Evolutionary conservation across 306 rosid species (phyloP).

Genomic region (Bauhinia variegata): DNA sequence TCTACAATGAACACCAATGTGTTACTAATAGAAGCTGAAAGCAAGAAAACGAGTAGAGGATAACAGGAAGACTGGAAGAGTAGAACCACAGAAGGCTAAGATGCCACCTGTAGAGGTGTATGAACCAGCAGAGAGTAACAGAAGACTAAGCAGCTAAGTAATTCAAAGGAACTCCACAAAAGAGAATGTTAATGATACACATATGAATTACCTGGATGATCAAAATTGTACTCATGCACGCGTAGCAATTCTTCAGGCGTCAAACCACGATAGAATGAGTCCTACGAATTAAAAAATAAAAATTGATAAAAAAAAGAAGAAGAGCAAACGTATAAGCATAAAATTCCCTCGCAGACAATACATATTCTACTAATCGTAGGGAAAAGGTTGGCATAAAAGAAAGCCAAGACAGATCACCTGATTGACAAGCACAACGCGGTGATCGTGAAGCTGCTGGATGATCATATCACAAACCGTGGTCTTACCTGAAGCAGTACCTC

Average conservation of each 20-base stretch:
- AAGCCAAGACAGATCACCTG: conserved; percentile 53
- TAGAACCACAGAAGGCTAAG: background rate
- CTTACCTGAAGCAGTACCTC: conserved; percentile 99
- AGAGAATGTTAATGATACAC: background rate
- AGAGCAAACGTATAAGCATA: background rate
- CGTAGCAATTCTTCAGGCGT: conserved; percentile 76
- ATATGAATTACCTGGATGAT: conserved; percentile 78
- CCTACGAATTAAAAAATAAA: conserved; percentile 46
- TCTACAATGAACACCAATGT: conserved; percentile 43
- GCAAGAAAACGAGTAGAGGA: background rate
- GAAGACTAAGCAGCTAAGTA: background rate
- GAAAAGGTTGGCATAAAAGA: background rate
- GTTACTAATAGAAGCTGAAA: background rate
- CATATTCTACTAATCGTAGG: background rate
- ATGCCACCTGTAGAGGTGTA: background rate
- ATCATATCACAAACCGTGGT: conserved; percentile 99
- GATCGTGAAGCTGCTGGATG: conserved; percentile 98
- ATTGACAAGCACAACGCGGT: conserved; percentile 90
- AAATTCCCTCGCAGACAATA: background rate
- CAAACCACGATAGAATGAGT: conserved; percentile 95
- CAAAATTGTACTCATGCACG: conserved; percentile 90
- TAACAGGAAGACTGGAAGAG: background rate
- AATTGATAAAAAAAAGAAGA: background rate
- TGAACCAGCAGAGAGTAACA: conserved; percentile 5
- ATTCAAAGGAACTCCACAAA: background rate